Base-by-base conservation (phyloP, 768 basidiomycete genomes). In the Kwoniella heveanensis region DNA sequence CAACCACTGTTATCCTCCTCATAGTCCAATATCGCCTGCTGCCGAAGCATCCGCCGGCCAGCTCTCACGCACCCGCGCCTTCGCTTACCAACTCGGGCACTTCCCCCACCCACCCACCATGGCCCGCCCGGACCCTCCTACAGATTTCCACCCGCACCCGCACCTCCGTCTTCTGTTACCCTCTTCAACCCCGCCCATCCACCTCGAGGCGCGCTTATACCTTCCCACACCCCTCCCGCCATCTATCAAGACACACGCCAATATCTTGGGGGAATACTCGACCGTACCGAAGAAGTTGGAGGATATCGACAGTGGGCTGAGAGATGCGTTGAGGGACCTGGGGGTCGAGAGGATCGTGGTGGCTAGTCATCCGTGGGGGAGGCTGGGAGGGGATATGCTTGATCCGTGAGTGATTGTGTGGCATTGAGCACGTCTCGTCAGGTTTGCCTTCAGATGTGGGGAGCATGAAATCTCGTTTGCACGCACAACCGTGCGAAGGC, bases 311-410 rank as follows among this genome's bases (percentile, higher is more conserved):
- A 15, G 10, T 8, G 53, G 29, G 4, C 27, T 50, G 9, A 36
- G 39, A 26, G 53, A 62, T 19, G 46, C 24, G 25, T 39, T 65
- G 47, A 55, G 37, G 13, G 44, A 54, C 17, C 48, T 47, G 26
- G 62, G 56, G 3, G 50, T 72, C 2, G 25, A 66, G 36, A 48
- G 68, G 52, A n/a, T 75, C 2, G 63, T 75, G 37, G 65, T 65
- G 9, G 73, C 68, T 50, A 57, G 59, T 50, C 74, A 76, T 65
- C 74, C 74, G 13, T 76, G 67, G 66, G 64, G 70, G 1, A 67
- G 64, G 36, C 25, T 76, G 9, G 74, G 74, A 7, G 74, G 74
- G 17, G 67, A 63, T 49, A 67, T 69, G 62, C 62, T 71, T 9
- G 71, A 73, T 57, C 72, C 74, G 74, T 73, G 48, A 59, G 74